Evolutionary conservation across 2,329 filamentous ascomycete species (phyloP), one percentile per base, ranked within the genome.

Genomic region (Ampelomyces quisqualis): DNA sequence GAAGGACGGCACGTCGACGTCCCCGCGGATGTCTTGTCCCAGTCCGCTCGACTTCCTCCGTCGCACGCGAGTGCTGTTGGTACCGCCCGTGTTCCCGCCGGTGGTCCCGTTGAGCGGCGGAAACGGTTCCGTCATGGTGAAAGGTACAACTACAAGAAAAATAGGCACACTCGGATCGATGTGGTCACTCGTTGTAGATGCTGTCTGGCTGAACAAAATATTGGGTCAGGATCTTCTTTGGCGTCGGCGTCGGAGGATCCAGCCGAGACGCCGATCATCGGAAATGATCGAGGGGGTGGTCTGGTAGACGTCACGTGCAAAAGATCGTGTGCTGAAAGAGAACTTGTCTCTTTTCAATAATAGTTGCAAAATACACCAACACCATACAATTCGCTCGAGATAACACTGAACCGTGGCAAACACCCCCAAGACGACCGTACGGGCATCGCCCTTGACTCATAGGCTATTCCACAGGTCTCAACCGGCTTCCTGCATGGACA

Each of bases 1-100:
- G 36, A 79, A 64, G 13, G 75, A 70, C 22, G 71, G 73, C 19
- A 68, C 75, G 48, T 72, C 71, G 26, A 72, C 78, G 55, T 79
- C 77, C 43, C 77, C 76, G 19, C 72, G 69, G 18, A 77, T 72
- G 46, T 79, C 77, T 26, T 68, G 73, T 21, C 76, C 75, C 11
- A 79, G 65, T 24, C 66, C 73, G 57, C 71, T 75, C 11, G 70
- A 73, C 50, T 71, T 73, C 53, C 73, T 62, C 51, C 72, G 63
- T 53, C 65, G 57, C 13, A 47, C 40, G 3, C 40, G 29, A 15
- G 44, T 36, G n/a, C 40, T 47, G 43, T 63, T 57, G 11, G 31
- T 38, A 7, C 24, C 9, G 7, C 8, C 21, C 7, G 19, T 41
- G 24, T 30, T 55, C 19, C 42, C 52, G 14, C 51, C 37, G 22